Conservation (phyloP, 805 yeast genomes). For the Schwanniomyces polymorphus region DNA sequence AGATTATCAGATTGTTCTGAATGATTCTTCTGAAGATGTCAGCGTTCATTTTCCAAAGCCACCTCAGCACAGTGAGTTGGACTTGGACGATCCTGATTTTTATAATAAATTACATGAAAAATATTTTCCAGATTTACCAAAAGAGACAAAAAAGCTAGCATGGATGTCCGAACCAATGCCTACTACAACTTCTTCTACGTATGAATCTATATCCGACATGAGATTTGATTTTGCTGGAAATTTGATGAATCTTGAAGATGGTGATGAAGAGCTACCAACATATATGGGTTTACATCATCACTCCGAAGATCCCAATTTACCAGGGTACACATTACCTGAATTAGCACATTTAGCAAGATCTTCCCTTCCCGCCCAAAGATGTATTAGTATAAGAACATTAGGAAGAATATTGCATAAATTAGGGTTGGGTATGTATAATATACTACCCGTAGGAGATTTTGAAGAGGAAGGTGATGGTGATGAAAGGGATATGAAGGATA, state of each 20-base stretch:
- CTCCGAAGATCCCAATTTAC: conserved; percentile 80
- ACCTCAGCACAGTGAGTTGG: conserved; percentile 37
- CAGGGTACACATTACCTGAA: conserved; percentile 90
- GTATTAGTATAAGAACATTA: conserved; percentile 79
- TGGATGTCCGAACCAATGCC: conserved; percentile 85
- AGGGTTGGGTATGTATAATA: conserved; percentile 59
- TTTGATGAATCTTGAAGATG: conserved; percentile 51
- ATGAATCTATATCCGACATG: conserved; percentile 62
- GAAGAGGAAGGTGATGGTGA: conserved; percentile 27
- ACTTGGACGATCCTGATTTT: conserved; percentile 76
- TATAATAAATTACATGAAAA: conserved; percentile 76
- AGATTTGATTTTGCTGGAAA: conserved; percentile 89
- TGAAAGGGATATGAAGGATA: conserved; percentile 11
- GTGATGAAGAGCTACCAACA: conserved; percentile 40
- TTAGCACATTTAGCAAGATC: conserved; percentile 78
- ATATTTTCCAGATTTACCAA: conserved; percentile 88
- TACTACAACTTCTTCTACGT: conserved; percentile 36
- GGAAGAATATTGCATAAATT: conserved; percentile 86
- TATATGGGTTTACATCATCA: conserved; percentile 86
- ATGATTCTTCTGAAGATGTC: conserved; percentile 37
- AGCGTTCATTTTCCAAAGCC: conserved; percentile 71
- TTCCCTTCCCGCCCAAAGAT: conserved; percentile 78
- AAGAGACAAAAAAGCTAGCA: conserved; percentile 73
- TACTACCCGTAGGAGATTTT: conserved; percentile 48
- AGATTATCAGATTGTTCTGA: conserved; percentile 38